Percentiles rank a stretch among this genome's conserved stretches.
Conservation (phyloP, 2,329 filamentous ascomycete species). For the Aureobasidium sp. region DNA sequence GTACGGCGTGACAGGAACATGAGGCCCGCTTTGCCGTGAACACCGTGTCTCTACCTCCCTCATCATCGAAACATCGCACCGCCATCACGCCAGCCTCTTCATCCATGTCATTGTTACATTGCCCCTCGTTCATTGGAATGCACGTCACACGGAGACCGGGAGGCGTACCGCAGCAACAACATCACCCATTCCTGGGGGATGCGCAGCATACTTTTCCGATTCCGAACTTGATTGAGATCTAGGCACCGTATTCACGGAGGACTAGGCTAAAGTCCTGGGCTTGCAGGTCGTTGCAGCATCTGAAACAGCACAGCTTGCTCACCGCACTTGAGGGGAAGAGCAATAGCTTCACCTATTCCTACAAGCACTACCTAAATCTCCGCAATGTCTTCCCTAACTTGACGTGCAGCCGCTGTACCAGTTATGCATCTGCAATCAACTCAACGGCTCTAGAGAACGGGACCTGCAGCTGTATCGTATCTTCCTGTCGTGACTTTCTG, state of each 20-base stretch:
- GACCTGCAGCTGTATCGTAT: slow-evolving; percentile 7
- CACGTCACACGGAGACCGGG: slow-evolving; percentile 9
- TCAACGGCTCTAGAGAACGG: slow-evolving; percentile 2
- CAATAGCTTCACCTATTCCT: background rate
- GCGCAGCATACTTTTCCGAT: background rate
- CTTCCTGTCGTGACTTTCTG: background rate
- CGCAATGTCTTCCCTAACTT: background rate
- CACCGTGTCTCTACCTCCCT: background rate
- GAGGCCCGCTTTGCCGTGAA: background rate
- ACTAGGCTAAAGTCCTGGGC: slow-evolving; percentile 3
- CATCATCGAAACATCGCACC: background rate
- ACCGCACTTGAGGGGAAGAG: slow-evolving; percentile 9
- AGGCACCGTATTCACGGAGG: background rate
- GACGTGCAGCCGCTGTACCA: slow-evolving; percentile 6
- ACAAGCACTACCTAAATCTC: slow-evolving; percentile 2
- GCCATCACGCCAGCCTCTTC: slow-evolving; percentile 4
- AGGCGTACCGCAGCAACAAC: background rate
- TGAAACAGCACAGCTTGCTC: slow-evolving; percentile 8
- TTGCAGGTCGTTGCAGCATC: slow-evolving; percentile 1
- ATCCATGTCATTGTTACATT: slow-evolving; percentile 14
- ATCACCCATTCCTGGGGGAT: slow-evolving; percentile 7
- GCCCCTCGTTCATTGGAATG: slow-evolving; percentile 5
- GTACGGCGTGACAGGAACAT: background rate
- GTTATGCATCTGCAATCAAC: slow-evolving; percentile 3
- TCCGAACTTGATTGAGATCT: background rate